Evolutionary conservation across 2,329 filamentous ascomycete genomes (phyloP), one percentile per base, ranked within the genome.

Genomic region (Colletotrichum shisoi): DNA sequence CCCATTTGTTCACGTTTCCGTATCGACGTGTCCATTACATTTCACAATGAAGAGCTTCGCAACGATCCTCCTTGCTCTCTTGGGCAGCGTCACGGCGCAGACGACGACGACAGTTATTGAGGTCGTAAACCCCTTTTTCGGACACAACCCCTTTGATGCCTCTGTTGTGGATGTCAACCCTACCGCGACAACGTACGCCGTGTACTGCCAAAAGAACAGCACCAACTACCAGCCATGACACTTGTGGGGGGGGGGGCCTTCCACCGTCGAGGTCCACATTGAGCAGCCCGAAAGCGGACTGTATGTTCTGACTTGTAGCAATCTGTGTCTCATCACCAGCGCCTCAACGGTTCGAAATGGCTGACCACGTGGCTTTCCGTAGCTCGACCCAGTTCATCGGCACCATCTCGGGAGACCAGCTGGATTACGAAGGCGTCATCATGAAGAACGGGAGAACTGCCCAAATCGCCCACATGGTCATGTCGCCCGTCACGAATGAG

Each of bases 81-180:
- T 57, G n/a, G 58, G 62, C 53, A 27, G 31, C n/a, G 57, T 71
- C 57, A 71, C 74, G 39, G 71, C 76, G 52, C 73, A 72, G 37
- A 73, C 73, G 53, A 73, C 73, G 53, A 73, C 72, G 40, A 59
- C 69, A 6, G 51, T 52, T 44, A 70, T 76, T 57, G 66, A 67
- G 46, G 64, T 79, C 51, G 62, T 78, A 34, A 67, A 77, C 49
- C 73, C 73, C 34, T 48, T 70, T 45, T 70, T 64, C 52, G 72
- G 75, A 52, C 4, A 69, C 12, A 66, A 72, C 19, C 49, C 58
- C 11, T 54, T 76, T 13, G 71, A 71, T 8, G 77, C 72, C 39
- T 77, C 77, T n/a, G 69, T 78, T 58, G 53, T 78, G 46, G 70
- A 68, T 8, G 76, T 69, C 63, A 72, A 73, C 40, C 58, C 51